Conservation (phyloP, 192 early-diverging fungal genomes). For the Mortierella hygrophila region DNA sequence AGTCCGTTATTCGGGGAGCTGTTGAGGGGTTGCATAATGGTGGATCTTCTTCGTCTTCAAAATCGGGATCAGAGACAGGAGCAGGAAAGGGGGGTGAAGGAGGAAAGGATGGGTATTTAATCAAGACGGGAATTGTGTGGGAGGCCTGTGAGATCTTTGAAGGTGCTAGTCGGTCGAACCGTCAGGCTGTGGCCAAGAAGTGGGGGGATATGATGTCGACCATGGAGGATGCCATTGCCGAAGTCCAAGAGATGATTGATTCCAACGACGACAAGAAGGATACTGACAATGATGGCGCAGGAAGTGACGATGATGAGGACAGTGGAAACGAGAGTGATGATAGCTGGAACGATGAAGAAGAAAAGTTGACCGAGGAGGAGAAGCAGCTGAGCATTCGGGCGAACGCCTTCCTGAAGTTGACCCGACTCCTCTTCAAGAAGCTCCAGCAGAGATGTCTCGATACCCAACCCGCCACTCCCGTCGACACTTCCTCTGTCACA, state of each 20-base stretch:
- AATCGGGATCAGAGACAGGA: background rate
- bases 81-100: background rate
- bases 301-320: slow-evolving; percentile 23
- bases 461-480: slow-evolving; percentile 5
- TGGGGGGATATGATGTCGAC: slow-evolving; percentile 56
- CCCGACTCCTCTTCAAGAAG: slow-evolving; percentile 52
- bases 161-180: slow-evolving; percentile 48
- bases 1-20: background rate
- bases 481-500: background rate
- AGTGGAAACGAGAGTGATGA: slow-evolving; percentile 55
- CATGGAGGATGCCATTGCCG: slow-evolving; percentile 57
- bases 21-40: slow-evolving; percentile 1
- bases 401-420: slow-evolving; percentile 55
- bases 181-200: slow-evolving; percentile 54
- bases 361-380: slow-evolving; percentile 51
- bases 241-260: slow-evolving; percentile 54
- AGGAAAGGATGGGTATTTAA: slow-evolving; percentile 41
- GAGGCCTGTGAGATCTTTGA: slow-evolving; percentile 58
- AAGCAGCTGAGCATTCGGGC: slow-evolving; percentile 45
- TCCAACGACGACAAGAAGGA: slow-evolving; percentile 47
- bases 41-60: background rate
- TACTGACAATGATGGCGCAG: background rate
- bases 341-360: slow-evolving; percentile 54
- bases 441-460: slow-evolving; percentile 54
- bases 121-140: slow-evolving; percentile 59